Evolutionary conservation across 306 rosid species (phyloP), one percentile per base, ranked within the genome.

Genomic region (Lithocarpus polystachyus): DNA sequence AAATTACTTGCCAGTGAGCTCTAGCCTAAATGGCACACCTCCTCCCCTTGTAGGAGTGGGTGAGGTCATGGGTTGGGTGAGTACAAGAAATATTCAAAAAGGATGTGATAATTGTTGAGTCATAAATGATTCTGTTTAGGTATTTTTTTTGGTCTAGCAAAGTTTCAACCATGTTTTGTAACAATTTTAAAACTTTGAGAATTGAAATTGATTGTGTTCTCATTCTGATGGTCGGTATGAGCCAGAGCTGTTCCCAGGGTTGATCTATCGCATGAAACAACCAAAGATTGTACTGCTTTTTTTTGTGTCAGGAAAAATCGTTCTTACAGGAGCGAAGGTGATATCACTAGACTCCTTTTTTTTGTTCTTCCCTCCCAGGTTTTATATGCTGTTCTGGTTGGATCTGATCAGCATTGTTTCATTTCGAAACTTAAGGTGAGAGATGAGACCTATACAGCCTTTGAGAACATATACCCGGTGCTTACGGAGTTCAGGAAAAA

Each of bases 211-310:
- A 75, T 11, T 33, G 5, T 37, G 3, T 26, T 72, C 14, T 18
- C 2, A 28, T 65, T 62, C 71, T 86, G 74, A 29, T 69, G 56
- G 18, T 57, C 82, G 90, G 99, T 95, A 95, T 82, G 99, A 95
- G 86, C n/a, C 99, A 17, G 99, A 93, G 87, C 85, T 95, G 56
- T 95, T 95, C 89, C 97, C n/a, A n/a, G 98, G 99, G 33, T 81
- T 95, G 85, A 95, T 95, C 61, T 93, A 95, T 75, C 90, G 97
- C 28, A 93, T 95, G 99, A 95, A 93, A 88, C 96, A 93, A 78
- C 98, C 99, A 0, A 95, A 95, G 87, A 93, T 95, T 74, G 99
- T 95, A 79, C 89, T 95, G 76, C 96, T 95, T 22, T 91, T n/a
- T 60, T 93, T 95, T 54, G 98, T 95, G 26, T 95, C 98, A 3